Evolutionary conservation across 345 rosid genomes (phyloP).

Genomic region (Litchi chinensis): DNA sequence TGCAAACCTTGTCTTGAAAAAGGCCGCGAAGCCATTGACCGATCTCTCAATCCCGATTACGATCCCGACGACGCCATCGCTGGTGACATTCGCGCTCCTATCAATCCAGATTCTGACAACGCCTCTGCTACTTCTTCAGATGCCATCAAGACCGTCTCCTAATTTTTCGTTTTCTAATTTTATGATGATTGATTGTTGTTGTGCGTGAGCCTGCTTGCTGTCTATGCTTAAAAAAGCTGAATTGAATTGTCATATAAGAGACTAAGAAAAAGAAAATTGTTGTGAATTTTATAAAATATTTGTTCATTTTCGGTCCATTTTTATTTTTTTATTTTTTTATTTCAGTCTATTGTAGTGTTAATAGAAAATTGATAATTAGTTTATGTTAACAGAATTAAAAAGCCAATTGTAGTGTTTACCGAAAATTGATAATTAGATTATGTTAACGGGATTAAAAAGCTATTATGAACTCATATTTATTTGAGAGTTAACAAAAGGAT

Average conservation of each 20-base stretch:
- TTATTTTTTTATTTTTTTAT: too few relatives aligned
- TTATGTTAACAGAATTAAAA: too few relatives aligned
- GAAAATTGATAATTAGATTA: too few relatives aligned
- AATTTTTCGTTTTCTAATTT: not conserved
- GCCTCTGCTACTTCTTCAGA: constrained; percentile 25
- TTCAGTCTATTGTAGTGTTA: too few relatives aligned
- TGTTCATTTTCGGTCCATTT: not conserved
- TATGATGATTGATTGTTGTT: not conserved
- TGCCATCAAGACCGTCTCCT: constrained; percentile 39
- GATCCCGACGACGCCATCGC: constrained; percentile 63
- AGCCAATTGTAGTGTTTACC: too few relatives aligned
- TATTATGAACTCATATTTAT: too few relatives aligned
- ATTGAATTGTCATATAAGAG: too few relatives aligned
- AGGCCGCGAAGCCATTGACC: constrained; percentile 80
- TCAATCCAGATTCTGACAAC: constrained; percentile 28
- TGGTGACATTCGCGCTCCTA: constrained; percentile 42
- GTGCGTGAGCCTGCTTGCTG: not conserved
- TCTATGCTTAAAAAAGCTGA: not conserved
- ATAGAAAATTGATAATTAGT: too few relatives aligned
- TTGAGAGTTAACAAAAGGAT: too few relatives aligned
- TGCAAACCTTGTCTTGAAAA: constrained; percentile 78
- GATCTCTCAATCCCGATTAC: constrained; percentile 78
- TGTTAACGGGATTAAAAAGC: too few relatives aligned
- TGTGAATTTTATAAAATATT: too few relatives aligned
- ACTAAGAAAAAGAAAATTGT: too few relatives aligned